Conservation (phyloP, 805 yeast species). For the Dipodascopsis uninucleata region DNA sequence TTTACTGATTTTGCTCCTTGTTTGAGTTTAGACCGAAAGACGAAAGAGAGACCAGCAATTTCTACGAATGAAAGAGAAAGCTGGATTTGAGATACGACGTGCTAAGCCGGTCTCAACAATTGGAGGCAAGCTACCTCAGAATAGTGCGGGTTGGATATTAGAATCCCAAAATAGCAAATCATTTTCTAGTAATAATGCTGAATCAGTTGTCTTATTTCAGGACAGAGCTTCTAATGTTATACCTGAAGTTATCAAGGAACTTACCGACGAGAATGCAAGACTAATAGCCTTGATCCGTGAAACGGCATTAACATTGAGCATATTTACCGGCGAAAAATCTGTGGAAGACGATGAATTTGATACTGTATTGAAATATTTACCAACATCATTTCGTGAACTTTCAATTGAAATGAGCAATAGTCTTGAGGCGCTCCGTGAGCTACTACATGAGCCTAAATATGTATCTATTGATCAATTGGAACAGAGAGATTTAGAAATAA, state of each 20-base stretch:
- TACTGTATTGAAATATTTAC: conserved; percentile 14
- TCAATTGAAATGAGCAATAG: conserved; percentile 25
- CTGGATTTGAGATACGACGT: conserved; percentile 25
- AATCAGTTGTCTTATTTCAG: conserved; percentile 8
- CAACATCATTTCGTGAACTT: conserved; percentile 20
- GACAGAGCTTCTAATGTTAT: conserved; percentile 10
- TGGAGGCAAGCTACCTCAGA: conserved; percentile 11
- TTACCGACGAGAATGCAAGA: conserved; percentile 21
- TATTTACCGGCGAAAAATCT: conserved; percentile 22
- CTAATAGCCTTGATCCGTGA: conserved; percentile 22
- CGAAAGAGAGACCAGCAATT: conserved; percentile 25
- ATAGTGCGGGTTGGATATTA: conserved; percentile 4
- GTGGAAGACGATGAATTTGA: conserved; percentile 14
- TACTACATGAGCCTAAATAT: conserved; percentile 19
- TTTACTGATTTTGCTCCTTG: neutral
- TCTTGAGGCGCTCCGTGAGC: conserved; percentile 21
- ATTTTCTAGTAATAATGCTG: conserved; percentile 13
- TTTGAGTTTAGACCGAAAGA: conserved; percentile 10
- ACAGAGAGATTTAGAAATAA: conserved; percentile 21
- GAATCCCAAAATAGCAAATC: neutral
- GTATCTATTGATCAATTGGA: conserved; percentile 21
- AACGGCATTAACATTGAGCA: conserved; percentile 20
- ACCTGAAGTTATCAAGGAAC: conserved; percentile 20
- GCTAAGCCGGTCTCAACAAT: conserved; percentile 10
- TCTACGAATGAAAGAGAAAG: conserved; percentile 25